A percentile compares a stretch with the other conserved stretches of the same genome.
phyloP scores from a whole-genome alignment of 192 early-diverging fungal genomes.

The Rhizoclosmatium sp. region DNA sequence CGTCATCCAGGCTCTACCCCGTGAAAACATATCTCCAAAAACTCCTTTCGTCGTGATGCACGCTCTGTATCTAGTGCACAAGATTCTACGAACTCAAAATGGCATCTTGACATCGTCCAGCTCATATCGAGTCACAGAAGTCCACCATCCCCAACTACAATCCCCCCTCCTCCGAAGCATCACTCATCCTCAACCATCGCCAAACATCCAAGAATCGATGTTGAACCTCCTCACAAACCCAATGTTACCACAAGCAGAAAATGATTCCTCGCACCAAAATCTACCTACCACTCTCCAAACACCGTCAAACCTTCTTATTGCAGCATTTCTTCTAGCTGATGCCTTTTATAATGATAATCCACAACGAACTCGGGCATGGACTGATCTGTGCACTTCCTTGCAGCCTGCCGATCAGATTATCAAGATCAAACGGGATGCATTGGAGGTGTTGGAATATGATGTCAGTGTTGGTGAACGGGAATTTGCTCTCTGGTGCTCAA shows the following conservation, averaged over 20 bases:
- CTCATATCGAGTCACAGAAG: neutral
- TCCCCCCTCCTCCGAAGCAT: neutral
- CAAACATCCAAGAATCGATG: neutral
- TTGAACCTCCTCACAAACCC: neutral
- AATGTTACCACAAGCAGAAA: neutral
- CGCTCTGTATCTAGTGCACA: conserved; percentile 17
- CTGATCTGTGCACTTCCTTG: neutral
- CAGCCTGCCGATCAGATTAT: neutral
- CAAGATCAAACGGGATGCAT: conserved; percentile 34
- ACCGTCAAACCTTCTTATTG: conserved; percentile 1
- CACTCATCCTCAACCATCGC: neutral
- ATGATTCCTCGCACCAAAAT: neutral
- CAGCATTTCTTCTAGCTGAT: conserved; percentile 18
- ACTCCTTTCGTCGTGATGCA: conserved; percentile 26
- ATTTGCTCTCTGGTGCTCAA: conserved; percentile 13
- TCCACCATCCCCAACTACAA: neutral
- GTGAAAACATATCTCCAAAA: neutral
- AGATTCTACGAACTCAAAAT: neutral
- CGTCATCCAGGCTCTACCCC: neutral
- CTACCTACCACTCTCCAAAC: neutral
- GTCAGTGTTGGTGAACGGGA: conserved; percentile 5
- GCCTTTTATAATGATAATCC: neutral
- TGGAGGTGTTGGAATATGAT: conserved; percentile 10
- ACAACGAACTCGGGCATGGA: neutral
- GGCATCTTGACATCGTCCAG: neutral